phyloP scores from a whole-genome alignment of 805 yeast species.

The Candida rishiriensis region DNA sequence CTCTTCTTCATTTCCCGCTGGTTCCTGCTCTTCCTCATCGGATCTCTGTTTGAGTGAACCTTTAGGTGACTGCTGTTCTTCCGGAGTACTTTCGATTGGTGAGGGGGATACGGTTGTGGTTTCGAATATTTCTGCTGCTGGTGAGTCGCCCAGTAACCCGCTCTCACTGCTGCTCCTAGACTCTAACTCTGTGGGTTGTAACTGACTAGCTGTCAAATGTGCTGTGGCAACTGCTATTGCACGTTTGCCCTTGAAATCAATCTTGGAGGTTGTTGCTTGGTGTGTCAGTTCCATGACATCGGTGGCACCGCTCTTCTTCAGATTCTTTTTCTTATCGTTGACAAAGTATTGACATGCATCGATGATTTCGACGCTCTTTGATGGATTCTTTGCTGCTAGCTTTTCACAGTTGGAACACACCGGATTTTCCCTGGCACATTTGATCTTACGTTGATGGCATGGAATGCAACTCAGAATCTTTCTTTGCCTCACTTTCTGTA shows the following conservation, averaged over 20 bases:
- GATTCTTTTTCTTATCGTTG: slow-evolving; percentile 48
- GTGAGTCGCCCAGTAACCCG: background rate
- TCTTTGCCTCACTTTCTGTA: slow-evolving; percentile 58
- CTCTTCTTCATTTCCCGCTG: slow-evolving; percentile 2
- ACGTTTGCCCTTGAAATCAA: too few relatives aligned
- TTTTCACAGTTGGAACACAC: slow-evolving; percentile 52
- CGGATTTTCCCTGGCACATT: slow-evolving; percentile 59
- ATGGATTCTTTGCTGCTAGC: slow-evolving; percentile 16
- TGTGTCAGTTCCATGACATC: slow-evolving; percentile 9
- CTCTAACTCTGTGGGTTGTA: background rate
- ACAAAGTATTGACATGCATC: slow-evolving; percentile 48
- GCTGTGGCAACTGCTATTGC: too few relatives aligned
- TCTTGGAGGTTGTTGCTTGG: slow-evolving; percentile 1
- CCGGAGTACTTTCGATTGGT: background rate
- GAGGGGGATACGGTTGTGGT: background rate
- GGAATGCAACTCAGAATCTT: slow-evolving; percentile 55
- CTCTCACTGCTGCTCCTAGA: background rate
- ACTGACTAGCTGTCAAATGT: too few relatives aligned
- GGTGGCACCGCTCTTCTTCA: slow-evolving; percentile 20
- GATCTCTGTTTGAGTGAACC: background rate
- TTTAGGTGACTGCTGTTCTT: background rate
- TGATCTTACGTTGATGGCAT: slow-evolving; percentile 63
- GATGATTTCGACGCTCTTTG: slow-evolving; percentile 10
- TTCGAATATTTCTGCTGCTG: background rate
- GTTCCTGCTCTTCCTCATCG: background rate